Evolutionary conservation across 2,329 filamentous ascomycete species (phyloP).

Genomic region (Aspergillus transmontanensis): DNA sequence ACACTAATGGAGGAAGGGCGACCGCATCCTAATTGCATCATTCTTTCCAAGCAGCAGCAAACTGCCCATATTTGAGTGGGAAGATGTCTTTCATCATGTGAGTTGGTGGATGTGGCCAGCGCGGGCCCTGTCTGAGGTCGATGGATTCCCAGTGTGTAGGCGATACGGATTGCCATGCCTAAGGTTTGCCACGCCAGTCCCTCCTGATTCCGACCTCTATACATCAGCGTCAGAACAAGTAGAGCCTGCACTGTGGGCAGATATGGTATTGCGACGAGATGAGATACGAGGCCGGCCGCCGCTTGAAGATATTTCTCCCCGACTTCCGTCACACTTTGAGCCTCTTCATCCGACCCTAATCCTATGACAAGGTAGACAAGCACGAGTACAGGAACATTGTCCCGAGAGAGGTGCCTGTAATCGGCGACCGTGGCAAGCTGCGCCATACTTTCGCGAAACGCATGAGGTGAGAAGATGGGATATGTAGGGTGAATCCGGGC

Average conservation of each 20-base stretch:
- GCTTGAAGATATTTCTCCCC: slow-evolving; percentile 16
- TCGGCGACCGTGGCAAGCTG: not conserved
- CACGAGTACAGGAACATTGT: slow-evolving; percentile 6
- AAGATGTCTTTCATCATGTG: not conserved
- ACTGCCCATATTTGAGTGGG: slow-evolving; percentile 12
- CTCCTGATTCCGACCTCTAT: slow-evolving; percentile 16
- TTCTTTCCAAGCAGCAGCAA: slow-evolving; percentile 17
- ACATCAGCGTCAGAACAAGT: slow-evolving; percentile 13
- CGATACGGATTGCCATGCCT: slow-evolving; percentile 18
- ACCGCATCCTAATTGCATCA: slow-evolving; percentile 17
- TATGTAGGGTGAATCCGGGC: slow-evolving; percentile 15
- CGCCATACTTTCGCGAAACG: slow-evolving; percentile 2
- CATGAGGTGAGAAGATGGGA: slow-evolving; percentile 3
- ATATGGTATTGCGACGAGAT: slow-evolving; percentile 17
- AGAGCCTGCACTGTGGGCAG: slow-evolving; percentile 16
- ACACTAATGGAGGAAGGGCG: slow-evolving; percentile 11
- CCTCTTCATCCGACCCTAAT: slow-evolving; percentile 14
- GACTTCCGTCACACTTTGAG: slow-evolving; percentile 11
- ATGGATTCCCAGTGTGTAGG: slow-evolving; percentile 17
- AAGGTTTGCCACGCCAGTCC: slow-evolving; percentile 19
- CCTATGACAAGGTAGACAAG: slow-evolving; percentile 16
- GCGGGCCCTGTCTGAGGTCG: not conserved
- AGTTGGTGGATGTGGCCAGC: not conserved
- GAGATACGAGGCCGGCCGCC: slow-evolving; percentile 12
- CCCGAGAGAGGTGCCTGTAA: slow-evolving; percentile 4